These are phyloP conservation scores for Aspergillus ibericus DNA, from an alignment of 2,329 filamentous ascomycete species.

Conservation along the genomic window DNA sequence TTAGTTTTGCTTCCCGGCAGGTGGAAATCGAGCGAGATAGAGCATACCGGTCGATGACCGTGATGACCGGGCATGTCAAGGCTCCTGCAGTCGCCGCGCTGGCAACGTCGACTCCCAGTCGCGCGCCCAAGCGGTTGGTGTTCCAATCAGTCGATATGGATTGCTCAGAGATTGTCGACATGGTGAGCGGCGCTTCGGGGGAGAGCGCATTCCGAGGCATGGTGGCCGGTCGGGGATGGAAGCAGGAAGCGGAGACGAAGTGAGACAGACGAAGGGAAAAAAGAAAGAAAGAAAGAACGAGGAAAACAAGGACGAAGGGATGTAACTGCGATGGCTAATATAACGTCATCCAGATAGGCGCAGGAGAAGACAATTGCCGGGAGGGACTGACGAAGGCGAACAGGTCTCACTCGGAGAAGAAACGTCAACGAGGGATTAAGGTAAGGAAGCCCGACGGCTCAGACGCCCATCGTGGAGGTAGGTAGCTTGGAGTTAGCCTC, in stretches of 20 bases:
- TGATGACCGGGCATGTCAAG: conserved; percentile 79
- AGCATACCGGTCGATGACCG: conserved; percentile 77
- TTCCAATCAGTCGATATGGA: conserved; percentile 60
- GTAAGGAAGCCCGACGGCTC: neutral
- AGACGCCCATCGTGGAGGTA: neutral
- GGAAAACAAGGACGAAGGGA: neutral
- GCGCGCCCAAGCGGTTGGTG: conserved; percentile 67
- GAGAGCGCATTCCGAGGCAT: conserved; percentile 34
- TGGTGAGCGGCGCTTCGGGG: conserved; percentile 25
- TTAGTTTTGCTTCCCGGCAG: neutral
- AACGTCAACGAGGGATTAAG: neutral
- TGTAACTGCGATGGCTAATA: neutral
- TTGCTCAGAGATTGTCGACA: conserved; percentile 25
- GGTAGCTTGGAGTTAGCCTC: neutral
- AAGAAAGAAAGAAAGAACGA: conserved; percentile 2
- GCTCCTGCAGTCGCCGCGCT: conserved; percentile 71
- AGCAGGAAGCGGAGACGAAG: neutral
- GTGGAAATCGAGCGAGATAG: no score
- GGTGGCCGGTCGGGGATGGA: conserved; percentile 10
- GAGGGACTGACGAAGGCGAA: neutral
- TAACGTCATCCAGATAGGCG: conserved; percentile 7
- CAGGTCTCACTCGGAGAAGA: neutral
- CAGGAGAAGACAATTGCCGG: neutral
- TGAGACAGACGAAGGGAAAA: neutral
- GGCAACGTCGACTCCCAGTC: conserved; percentile 66